Percentiles rank a stretch among this genome's conserved stretches.
Conservation (phyloP, 495 filamentous ascomycete species). For the Parmelia sp. region DNA sequence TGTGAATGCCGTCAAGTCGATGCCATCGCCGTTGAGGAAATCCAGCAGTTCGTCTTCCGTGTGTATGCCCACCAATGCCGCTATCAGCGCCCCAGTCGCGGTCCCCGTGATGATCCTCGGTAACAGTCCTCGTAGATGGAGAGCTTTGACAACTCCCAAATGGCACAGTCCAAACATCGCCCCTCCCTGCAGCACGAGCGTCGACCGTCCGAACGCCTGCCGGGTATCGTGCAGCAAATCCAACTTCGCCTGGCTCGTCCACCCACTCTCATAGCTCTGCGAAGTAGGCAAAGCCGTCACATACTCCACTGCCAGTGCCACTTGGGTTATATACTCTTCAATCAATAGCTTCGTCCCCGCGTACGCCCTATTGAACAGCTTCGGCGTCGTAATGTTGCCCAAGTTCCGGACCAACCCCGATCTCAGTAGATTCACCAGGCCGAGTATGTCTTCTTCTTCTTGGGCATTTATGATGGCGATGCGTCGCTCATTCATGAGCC, state of each 20-base stretch:
- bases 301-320: conserved; percentile 71
- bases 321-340: conserved; percentile 82
- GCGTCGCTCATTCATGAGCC: conserved; percentile 72
- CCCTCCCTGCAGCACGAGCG: conserved; percentile 82
- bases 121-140: conserved; percentile 75
- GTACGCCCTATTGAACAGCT: conserved; percentile 78
- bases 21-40: conserved; percentile 69
- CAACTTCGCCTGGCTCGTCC: conserved; percentile 79
- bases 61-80: conserved; percentile 82
- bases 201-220: conserved; percentile 82
- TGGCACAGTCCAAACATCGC: conserved; percentile 91
- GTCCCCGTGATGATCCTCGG: conserved; percentile 90
- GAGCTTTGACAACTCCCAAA: conserved; percentile 81
- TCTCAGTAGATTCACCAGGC: conserved; percentile 70
- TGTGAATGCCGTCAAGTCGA: conserved; percentile 78
- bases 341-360: conserved; percentile 86
- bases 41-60: conserved; percentile 76
- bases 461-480: conserved; percentile 64
- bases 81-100: conserved; percentile 84
- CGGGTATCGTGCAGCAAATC: conserved; percentile 85
- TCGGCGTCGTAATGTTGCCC: conserved; percentile 81
- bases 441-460: conserved; percentile 68
- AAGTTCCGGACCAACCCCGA: conserved; percentile 86
- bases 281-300: conserved; percentile 65
- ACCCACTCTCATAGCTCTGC: conserved; percentile 46